phyloP scores from a whole-genome alignment of 192 early-diverging fungal species.

The Backusella circina region DNA sequence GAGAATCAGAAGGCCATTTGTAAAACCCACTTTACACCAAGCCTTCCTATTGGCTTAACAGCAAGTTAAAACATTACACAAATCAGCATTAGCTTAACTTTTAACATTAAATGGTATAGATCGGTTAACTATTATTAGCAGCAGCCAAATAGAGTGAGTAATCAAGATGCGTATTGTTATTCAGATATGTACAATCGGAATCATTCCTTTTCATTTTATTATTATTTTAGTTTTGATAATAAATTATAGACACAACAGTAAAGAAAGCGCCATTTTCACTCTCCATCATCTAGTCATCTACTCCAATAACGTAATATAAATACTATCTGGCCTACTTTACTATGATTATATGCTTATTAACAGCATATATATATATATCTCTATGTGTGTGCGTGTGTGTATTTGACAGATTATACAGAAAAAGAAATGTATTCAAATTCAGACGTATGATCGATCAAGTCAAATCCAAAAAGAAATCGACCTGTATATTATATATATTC shows the following conservation, averaged over 20 bases:
- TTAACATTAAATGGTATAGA: not conserved
- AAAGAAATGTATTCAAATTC: not conserved
- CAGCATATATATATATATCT: too few relatives aligned
- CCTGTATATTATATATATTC: not conserved
- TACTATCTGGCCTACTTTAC: not conserved
- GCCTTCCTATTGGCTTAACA: not conserved
- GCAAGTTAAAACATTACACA: not conserved
- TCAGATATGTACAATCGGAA: not conserved
- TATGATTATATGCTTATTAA: not conserved
- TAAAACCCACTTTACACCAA: not conserved
- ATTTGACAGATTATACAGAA: not conserved
- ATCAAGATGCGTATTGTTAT: not conserved
- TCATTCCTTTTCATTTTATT: not conserved
- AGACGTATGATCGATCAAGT: not conserved
- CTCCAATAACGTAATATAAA: not conserved
- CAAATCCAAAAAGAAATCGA: not conserved
- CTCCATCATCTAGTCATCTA: too few relatives aligned
- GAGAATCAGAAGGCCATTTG: not conserved
- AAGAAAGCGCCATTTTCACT: too few relatives aligned
- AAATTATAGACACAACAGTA: too few relatives aligned
- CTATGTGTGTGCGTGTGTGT: too few relatives aligned
- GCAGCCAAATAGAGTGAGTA: not conserved
- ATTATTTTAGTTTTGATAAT: not conserved
- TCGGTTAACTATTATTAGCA: not conserved
- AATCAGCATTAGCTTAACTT: not conserved